Conservation (phyloP, 2,329 filamentous ascomycete genomes). For the Colletotrichum siamense region DNA sequence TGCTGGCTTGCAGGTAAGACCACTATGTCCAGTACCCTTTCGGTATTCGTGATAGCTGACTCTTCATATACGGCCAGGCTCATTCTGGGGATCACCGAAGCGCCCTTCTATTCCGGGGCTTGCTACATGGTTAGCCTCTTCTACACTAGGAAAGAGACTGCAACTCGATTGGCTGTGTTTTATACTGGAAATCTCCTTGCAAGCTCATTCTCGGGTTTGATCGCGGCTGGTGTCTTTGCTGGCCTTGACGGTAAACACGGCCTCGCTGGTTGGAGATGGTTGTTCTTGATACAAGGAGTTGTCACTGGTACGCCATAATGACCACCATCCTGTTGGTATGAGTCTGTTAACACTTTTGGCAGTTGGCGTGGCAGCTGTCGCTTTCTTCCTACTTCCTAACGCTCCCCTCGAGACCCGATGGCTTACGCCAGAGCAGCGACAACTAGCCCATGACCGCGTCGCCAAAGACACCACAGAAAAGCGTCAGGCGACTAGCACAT, state of each 20-base stretch:
- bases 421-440: constrained; percentile 44
- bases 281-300: neutral
- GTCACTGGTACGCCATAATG: neutral
- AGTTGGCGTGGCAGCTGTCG: constrained; percentile 26
- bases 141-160: constrained; percentile 20
- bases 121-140: constrained; percentile 21
- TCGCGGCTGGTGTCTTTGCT: constrained; percentile 48
- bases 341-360: neutral
- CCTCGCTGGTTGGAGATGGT: constrained; percentile 48
- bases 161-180: constrained; percentile 44
- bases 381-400: constrained; percentile 23
- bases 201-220: constrained; percentile 48
- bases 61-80: neutral
- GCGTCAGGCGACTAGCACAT: constrained; percentile 42
- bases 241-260: constrained; percentile 44
- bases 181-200: constrained; percentile 50
- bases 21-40: no score
- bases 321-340: neutral
- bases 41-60: neutral
- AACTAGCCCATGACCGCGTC: constrained; percentile 42
- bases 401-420: constrained; percentile 42
- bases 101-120: constrained; percentile 20
- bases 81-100: constrained; percentile 19
- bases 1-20: constrained; percentile 8
- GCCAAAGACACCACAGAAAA: constrained; percentile 33